phyloP scores from a whole-genome alignment of 2,329 filamentous ascomycete genomes.

The Pseudocercospora macadamiae region DNA sequence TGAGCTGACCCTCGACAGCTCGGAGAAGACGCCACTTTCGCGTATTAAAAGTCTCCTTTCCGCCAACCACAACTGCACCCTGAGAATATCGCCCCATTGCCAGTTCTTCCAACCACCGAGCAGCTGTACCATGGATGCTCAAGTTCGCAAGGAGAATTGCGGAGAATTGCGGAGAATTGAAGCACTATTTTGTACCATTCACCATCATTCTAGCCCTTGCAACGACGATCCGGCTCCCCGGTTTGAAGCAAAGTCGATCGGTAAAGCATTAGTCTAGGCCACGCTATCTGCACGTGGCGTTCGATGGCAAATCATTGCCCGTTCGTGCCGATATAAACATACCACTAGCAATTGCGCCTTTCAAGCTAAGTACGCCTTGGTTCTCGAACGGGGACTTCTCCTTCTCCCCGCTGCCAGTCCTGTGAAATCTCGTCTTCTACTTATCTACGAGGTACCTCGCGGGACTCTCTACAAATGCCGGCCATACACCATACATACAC shows the following conservation, averaged over 20 bases:
- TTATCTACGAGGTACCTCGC: no score
- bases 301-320: slow-evolving; percentile 9
- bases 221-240: slow-evolving; percentile 6
- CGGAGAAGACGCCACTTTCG: no score
- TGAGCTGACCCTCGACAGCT: no score
- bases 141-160: no score
- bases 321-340: not conserved
- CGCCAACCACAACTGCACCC: no score
- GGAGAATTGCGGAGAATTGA: no score
- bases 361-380: not conserved
- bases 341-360: slow-evolving; percentile 1
- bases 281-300: slow-evolving; percentile 16
- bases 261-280: not conserved
- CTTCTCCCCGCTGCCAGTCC: slow-evolving; percentile 6
- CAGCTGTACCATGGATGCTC: no score
- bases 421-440: no score
- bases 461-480: not conserved
- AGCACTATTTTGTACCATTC: no score
- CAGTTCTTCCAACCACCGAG: no score
- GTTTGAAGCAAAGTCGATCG: slow-evolving; percentile 1
- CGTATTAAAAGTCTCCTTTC: no score
- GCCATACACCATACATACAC: not conserved
- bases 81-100: no score
- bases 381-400: not conserved
- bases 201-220: not conserved